Percentiles rank a stretch among this genome's conserved stretches.
These are phyloP conservation scores for Pythium brachiatum DNA, from an alignment of 352 stramenopile species.

Conservation along the genomic window DNA sequence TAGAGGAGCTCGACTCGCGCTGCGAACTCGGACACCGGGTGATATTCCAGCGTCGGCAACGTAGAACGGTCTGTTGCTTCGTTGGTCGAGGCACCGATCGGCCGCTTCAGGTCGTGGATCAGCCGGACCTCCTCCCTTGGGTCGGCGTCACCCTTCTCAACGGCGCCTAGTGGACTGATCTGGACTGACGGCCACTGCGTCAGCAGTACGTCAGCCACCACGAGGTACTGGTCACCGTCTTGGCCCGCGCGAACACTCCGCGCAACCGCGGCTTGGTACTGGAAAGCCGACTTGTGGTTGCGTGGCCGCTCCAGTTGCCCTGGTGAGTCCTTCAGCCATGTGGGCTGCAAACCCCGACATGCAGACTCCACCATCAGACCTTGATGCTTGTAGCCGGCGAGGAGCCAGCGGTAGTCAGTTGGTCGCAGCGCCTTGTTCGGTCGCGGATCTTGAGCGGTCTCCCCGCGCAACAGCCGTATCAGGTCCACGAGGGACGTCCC, in stretches of 20 bases:
- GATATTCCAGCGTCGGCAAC: neutral
- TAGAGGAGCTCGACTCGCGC: slow-evolving; percentile 5
- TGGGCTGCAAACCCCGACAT: neutral
- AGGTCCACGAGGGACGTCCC: no score
- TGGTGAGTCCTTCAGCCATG: neutral
- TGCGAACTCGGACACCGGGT: neutral
- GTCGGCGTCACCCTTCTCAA: no score
- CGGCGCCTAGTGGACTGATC: no score
- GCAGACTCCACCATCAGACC: neutral
- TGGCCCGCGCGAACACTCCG: neutral
- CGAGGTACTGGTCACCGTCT: neutral
- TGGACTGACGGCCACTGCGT: no score
- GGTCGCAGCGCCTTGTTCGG: neutral
- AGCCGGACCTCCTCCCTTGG: neutral
- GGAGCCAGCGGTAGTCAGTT: neutral
- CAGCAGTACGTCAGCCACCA: no score
- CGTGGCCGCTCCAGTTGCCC: neutral
- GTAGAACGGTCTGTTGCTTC: neutral
- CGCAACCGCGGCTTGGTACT: neutral
- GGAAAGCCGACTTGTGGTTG: neutral
- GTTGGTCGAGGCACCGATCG: neutral
- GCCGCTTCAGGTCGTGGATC: neutral
- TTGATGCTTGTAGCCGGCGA: neutral
- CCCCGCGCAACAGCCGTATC: neutral
- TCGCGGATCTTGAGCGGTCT: neutral